Percentiles rank a stretch among this genome's conserved stretches.
Evolutionary conservation across 2,329 filamentous ascomycete genomes (phyloP).

Genomic region (Tolypocladium paradoxum): DNA sequence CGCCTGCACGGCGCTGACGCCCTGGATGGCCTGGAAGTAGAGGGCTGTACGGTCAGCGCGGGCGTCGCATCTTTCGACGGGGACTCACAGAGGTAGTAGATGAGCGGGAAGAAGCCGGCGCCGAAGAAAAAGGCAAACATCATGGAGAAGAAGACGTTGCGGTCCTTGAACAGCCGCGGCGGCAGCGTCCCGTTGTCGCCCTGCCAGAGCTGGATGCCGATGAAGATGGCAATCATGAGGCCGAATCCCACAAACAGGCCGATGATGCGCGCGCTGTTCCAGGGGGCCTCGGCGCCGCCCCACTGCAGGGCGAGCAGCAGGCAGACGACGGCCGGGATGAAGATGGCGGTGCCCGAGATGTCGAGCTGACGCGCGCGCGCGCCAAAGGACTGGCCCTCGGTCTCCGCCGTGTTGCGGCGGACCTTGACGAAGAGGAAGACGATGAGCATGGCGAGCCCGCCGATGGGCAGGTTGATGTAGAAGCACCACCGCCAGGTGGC

Average conservation of each 20-base stretch:
- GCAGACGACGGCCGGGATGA: slow-evolving; percentile 41
- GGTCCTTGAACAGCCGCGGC: slow-evolving; percentile 31
- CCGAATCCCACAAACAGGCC: slow-evolving; percentile 40
- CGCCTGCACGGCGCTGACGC: slow-evolving; percentile 39
- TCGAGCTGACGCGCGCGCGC: slow-evolving; percentile 35
- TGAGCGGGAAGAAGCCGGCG: slow-evolving; percentile 39
- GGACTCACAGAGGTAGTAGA: slow-evolving; percentile 40
- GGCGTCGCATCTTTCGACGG: too few relatives aligned
- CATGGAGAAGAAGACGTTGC: slow-evolving; percentile 28
- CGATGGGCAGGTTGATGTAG: slow-evolving; percentile 35
- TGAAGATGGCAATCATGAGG: slow-evolving; percentile 34
- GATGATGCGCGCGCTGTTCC: slow-evolving; percentile 36
- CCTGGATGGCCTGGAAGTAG: slow-evolving; percentile 44
- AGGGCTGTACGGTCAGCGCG: slow-evolving; percentile 23
- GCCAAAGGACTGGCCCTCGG: slow-evolving; percentile 19
- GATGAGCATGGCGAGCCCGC: slow-evolving; percentile 34
- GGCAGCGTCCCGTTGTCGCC: slow-evolving; percentile 34
- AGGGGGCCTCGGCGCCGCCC: slow-evolving; percentile 41
- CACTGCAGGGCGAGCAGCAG: slow-evolving; percentile 46
- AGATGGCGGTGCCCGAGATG: slow-evolving; percentile 34
- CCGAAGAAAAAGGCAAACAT: slow-evolving; percentile 38
- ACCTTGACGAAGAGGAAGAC: slow-evolving; percentile 36
- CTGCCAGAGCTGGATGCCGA: slow-evolving; percentile 32
- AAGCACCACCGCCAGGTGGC: slow-evolving; percentile 44
- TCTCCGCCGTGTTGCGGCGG: slow-evolving; percentile 22